Conservation (phyloP, 192 early-diverging fungal genomes). For the Umbelopsis sp. region DNA sequence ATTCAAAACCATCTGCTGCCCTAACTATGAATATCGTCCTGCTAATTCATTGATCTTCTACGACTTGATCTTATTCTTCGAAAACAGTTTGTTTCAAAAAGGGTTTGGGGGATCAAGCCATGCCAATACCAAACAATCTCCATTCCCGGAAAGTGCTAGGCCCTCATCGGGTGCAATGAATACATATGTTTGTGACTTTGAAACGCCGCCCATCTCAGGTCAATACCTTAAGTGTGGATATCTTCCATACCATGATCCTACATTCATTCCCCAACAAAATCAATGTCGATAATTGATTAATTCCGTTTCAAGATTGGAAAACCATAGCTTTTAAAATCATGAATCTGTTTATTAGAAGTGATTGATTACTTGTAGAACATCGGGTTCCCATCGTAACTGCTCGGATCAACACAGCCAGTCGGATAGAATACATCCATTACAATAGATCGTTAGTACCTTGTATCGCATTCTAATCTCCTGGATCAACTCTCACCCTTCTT, state of each 20-base stretch:
- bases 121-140: slow-evolving; percentile 5
- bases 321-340: no score
- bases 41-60: background rate
- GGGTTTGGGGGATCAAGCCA: background rate
- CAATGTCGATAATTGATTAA: no score
- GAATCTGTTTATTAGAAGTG: no score
- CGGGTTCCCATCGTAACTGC: background rate
- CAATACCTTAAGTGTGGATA: no score
- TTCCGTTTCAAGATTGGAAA: no score
- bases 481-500: no score
- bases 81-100: background rate
- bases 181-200: background rate
- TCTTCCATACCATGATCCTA: no score
- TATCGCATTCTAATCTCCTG: no score
- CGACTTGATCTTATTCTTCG: background rate
- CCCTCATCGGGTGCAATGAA: slow-evolving; percentile 3
- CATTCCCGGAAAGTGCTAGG: slow-evolving; percentile 9
- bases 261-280: no score
- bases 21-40: background rate
- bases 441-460: background rate
- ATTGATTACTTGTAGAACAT: no score
- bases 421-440: background rate
- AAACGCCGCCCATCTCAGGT: background rate
- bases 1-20: background rate
- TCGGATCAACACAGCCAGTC: background rate